Evolutionary conservation across 2,329 filamentous ascomycete species (phyloP), one percentile per base, ranked within the genome.

Genomic region (Paraphaeosphaeria sporulosa): DNA sequence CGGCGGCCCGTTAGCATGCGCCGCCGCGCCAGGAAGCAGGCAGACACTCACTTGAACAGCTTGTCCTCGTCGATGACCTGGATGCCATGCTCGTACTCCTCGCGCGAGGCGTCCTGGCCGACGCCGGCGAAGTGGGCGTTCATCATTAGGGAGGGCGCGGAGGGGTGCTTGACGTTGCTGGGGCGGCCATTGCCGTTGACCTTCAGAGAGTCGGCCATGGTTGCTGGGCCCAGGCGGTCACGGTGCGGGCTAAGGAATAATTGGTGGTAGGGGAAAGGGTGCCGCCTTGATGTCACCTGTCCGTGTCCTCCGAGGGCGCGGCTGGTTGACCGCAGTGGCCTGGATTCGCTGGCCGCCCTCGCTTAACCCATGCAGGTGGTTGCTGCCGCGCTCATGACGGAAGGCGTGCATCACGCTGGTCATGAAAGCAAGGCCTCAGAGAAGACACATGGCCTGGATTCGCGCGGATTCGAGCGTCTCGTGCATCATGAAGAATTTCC

Each of bases 11-110:
- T 76, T 61, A 77, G 71, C 67, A 62, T 23, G 13, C 52, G 46
- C 44, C 57, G 46, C 15, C 19, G 40, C 15, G 19, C 13, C 21
- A 7, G 40, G 34, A 55, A 54, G 38, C 23, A 23, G 27, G 30
- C 21, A 17, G 40, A 55, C 44, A 74, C 90, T 66, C 86, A 96
- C 93, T 97, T 98, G 88, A 97, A 99, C 71, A 92, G 86, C 83
- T 98, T 98, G 76, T 96, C 90, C 81, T 94, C 94, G 77, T 97
- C 93, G 75, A 99, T 92, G 71, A 99, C 93, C 81, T 99, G 95
- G 74, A 98, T 92, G 75, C 95, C 95, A 86, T 97, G 91, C 75
- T 93, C 91, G 79, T 94, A 98, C 66, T 88, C 85, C 75, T 87
- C 84, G 68, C 85, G 84, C 64, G 83, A 81, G 72, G 87, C 85